Evolutionary conservation across 805 yeast species (phyloP), one percentile per base, ranked within the genome.

Genomic region (Brettanomyces naardenensis): DNA sequence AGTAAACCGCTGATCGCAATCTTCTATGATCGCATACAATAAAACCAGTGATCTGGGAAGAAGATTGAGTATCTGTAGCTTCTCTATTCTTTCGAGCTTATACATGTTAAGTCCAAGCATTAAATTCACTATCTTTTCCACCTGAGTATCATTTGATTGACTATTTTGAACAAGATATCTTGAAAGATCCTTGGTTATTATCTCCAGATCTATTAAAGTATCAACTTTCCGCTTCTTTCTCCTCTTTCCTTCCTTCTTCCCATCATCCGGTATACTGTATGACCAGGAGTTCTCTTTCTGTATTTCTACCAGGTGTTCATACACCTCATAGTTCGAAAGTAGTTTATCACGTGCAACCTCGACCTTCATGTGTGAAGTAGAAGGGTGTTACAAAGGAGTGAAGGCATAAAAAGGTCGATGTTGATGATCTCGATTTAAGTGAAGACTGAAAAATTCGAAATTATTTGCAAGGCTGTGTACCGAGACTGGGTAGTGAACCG

Each of bases 1-100:
- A n/a, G 64, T 61, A 49, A 88, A 81, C 48, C 98, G 68, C 44
- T 75, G 78, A 48, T 90, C 98, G 58, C 95, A 90, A 54, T 92
- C 97, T 54, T 90, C 98, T 1, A 90, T 77, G 21, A 90, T 63
- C 0, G 92, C 70, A 54, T 78, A 87, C 36, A 90, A 65, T 27
- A 75, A 80, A 10, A 89, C 96, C 67, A 86, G 63, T 4, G 86
- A 75, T 33, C 80, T 66, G 1, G 98, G 98, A 21, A 86, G 68
- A 6, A 78, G 66, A 56, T 90, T 89, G 39, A 89, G 71, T 28
- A 90, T 74, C 60, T 90, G 96, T 29, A 90, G 64, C 46, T 79
- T 76, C 53, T 90, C 98, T 19, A 84, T 78, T 57, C 86, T 84
- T 61, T 81, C 88, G 38, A 90, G 64, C 21, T 69, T 71, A 43